phyloP scores from a whole-genome alignment of 2,329 filamentous ascomycete species.

The Neonectria hederae region DNA sequence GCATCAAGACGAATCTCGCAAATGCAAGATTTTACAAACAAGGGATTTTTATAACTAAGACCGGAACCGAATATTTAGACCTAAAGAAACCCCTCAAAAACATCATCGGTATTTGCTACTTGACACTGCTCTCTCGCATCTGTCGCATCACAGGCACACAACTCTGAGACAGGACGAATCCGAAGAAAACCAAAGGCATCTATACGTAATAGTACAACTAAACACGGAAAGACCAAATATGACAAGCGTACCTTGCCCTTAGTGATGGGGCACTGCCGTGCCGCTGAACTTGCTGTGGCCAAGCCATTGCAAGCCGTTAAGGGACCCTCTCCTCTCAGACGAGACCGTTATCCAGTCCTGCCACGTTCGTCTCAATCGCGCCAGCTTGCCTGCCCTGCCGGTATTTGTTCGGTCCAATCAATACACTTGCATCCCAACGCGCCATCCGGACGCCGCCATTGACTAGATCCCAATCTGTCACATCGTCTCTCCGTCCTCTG shows the following conservation, averaged over 20 bases:
- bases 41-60: too few relatives aligned
- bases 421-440: constrained; percentile 21
- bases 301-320: background rate
- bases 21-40: too few relatives aligned
- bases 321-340: background rate
- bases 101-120: background rate
- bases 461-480: constrained; percentile 31
- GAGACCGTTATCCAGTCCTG: background rate
- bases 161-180: background rate
- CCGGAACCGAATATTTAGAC: background rate
- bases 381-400: constrained; percentile 3
- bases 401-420: constrained; percentile 16
- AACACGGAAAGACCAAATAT: constrained; percentile 16
- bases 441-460: constrained; percentile 34
- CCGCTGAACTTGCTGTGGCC: background rate
- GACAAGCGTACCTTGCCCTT: constrained; percentile 14
- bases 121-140: background rate
- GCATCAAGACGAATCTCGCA: background rate
- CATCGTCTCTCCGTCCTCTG: constrained; percentile 8
- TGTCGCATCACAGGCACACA: background rate
- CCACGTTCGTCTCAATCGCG: constrained; percentile 1
- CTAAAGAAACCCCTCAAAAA: background rate
- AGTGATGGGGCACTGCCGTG: background rate
- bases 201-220: constrained; percentile 28
- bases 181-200: constrained; percentile 17